These are phyloP conservation scores for Didymellaceae sp. DNA, from an alignment of 2,329 filamentous ascomycete genomes.

Conservation along the genomic window DNA sequence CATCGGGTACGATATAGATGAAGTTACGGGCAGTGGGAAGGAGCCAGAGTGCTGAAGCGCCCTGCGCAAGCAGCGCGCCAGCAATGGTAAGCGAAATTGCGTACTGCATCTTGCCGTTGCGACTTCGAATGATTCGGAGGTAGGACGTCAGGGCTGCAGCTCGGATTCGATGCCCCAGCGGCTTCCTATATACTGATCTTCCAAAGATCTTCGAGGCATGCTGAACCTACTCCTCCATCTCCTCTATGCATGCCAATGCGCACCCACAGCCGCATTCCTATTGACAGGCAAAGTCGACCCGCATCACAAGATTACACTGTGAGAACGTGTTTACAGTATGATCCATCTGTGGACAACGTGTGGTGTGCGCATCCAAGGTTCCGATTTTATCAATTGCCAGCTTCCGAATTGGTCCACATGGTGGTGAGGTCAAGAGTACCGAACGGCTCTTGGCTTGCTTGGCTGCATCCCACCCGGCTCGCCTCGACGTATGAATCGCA, in stretches of 20 bases:
- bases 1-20: constrained; percentile 36
- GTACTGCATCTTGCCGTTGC: constrained; percentile 14
- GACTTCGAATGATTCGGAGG: neutral
- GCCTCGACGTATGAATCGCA: constrained; percentile 7
- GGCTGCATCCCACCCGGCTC: constrained; percentile 17
- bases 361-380: neutral
- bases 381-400: constrained; percentile 5
- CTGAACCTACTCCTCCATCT: neutral
- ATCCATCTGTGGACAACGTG: neutral
- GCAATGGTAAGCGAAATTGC: constrained; percentile 13
- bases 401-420: constrained; percentile 12
- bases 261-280: neutral
- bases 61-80: constrained; percentile 16
- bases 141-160: neutral
- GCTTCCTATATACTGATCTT: neutral
- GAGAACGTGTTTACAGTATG: constrained; percentile 3
- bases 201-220: no score
- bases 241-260: constrained; percentile 1
- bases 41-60: constrained; percentile 19
- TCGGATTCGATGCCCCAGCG: neutral
- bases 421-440: constrained; percentile 12
- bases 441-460: constrained; percentile 11
- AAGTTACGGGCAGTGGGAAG: constrained; percentile 28
- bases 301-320: neutral
- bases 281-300: neutral